A percentile compares a stretch with the other conserved stretches of the same genome.
phyloP scores from a whole-genome alignment of 345 rosid species.

The Euphorbia peplus region DNA sequence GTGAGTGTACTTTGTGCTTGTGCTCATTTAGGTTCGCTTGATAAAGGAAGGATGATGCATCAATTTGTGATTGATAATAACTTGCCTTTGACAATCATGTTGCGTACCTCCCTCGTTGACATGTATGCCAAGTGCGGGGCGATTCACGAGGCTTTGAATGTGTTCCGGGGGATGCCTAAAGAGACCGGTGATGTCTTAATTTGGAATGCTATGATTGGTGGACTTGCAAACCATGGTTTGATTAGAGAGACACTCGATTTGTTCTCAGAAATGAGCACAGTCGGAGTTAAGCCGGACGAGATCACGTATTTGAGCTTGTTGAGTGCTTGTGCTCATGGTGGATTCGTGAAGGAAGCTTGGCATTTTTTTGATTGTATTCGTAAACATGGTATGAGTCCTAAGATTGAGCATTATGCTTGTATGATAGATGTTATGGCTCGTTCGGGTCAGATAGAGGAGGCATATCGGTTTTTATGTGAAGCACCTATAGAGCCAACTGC shows the following conservation, averaged over 20 bases:
- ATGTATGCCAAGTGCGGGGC: constrained; percentile 93
- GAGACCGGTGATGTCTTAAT: constrained; percentile 51
- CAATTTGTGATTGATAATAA: constrained; percentile 43
- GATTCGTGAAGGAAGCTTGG: constrained; percentile 70
- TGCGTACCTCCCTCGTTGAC: constrained; percentile 75
- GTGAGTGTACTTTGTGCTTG: constrained; percentile 84
- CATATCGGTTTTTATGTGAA: constrained; percentile 44
- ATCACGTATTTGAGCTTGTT: constrained; percentile 71
- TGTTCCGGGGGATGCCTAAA: constrained; percentile 40
- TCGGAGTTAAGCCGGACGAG: constrained; percentile 62
- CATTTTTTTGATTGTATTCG: constrained; percentile 46
- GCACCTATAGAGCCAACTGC: constrained; percentile 63
- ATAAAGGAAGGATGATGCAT: constrained; percentile 61
- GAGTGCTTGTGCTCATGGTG: constrained; percentile 81
- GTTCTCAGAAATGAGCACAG: constrained; percentile 51
- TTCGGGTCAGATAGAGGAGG: constrained; percentile 62
- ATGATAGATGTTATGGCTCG: constrained; percentile 78
- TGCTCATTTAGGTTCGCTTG: constrained; percentile 73
- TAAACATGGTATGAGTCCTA: constrained; percentile 41
- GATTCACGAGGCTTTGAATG: constrained; percentile 57
- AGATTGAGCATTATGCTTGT: constrained; percentile 84
- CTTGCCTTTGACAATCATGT: constrained; percentile 48
- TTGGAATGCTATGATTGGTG: constrained; percentile 92
- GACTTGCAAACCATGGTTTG: constrained; percentile 74
- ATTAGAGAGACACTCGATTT: constrained; percentile 55